A percentile compares a stretch with the other conserved stretches of the same genome.
phyloP scores from a whole-genome alignment of 1,284 basidiomycete genomes.

The Irpex sp. region DNA sequence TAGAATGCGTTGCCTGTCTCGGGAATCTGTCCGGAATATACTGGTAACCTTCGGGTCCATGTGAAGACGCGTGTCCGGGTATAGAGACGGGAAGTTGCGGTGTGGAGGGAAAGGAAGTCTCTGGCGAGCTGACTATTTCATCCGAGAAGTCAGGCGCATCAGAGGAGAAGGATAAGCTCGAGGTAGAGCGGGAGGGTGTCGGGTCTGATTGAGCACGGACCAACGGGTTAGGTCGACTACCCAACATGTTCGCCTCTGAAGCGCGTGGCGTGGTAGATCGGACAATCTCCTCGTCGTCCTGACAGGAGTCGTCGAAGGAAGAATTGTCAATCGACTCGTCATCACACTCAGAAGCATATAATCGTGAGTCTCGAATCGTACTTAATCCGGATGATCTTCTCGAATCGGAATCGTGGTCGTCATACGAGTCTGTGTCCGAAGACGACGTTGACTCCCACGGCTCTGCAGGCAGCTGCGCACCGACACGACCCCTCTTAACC shows the following conservation, averaged over 20 bases:
- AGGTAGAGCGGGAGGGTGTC: background rate
- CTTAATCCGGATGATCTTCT: constrained; percentile 24
- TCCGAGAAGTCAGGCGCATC: background rate
- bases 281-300: background rate
- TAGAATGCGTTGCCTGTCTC: constrained; percentile 16
- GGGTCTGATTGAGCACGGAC: constrained; percentile 3
- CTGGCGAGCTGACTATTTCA: constrained; percentile 9
- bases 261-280: constrained; percentile 4
- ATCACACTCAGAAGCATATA: constrained; percentile 7
- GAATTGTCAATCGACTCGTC: background rate
- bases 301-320: background rate
- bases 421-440: constrained; percentile 4
- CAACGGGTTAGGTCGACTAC: background rate
- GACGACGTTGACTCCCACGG: constrained; percentile 12
- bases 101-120: constrained; percentile 10
- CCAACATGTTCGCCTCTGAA: background rate
- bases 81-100: background rate
- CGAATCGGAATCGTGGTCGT: constrained; percentile 14
- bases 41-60: constrained; percentile 3
- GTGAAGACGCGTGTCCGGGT: constrained; percentile 12
- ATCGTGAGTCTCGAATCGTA: constrained; percentile 27
- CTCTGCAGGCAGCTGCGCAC: constrained; percentile 16
- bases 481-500: constrained; percentile 18
- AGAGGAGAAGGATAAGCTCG: background rate
- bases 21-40: background rate